A percentile compares a stretch with the other conserved stretches of the same genome.
Conservation (phyloP, 73 alveolate genomes). For the Paramecium sexaurelia region DNA sequence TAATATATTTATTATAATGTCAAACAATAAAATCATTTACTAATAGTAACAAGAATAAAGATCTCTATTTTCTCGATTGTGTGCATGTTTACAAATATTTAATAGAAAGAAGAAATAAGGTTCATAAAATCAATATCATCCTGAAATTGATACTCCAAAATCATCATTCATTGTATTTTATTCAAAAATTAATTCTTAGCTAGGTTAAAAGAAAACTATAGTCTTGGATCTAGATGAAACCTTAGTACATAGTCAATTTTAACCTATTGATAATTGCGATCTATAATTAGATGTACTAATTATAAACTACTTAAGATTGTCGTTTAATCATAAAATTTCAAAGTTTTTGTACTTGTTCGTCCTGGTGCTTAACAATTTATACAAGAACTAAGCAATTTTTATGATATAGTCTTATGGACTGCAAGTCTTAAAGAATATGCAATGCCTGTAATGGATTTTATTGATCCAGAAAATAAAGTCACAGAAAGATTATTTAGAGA, state of each 20-base stretch:
- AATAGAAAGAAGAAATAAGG: neutral
- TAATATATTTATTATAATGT: neutral
- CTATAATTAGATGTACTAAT: constrained; percentile 37
- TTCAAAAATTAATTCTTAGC: neutral
- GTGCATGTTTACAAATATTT: neutral
- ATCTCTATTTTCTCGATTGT: neutral
- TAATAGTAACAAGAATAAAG: neutral
- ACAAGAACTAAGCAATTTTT: constrained; percentile 65
- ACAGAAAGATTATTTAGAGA: constrained; percentile 68
- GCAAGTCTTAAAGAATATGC: constrained; percentile 78
- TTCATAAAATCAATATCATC: neutral
- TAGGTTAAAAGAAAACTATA: constrained; percentile 66
- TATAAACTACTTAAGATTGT: neutral
- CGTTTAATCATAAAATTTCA: constrained; percentile 52
- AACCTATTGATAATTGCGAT: constrained; percentile 57
- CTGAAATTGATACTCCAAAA: neutral
- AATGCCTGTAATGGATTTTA: constrained; percentile 70
- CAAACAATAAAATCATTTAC: constrained; percentile 2
- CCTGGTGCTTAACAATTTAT: constrained; percentile 86
- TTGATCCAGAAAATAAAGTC: constrained; percentile 66
- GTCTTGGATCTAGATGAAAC: constrained; percentile 79
- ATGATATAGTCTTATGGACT: constrained; percentile 74
- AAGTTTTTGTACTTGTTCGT: constrained; percentile 76
- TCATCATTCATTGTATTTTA: neutral
- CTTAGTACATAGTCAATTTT: constrained; percentile 74